These are phyloP conservation scores for Aristolochia fimbriata DNA, from an alignment of 164 flowering plant species.

Conservation along the genomic window DNA sequence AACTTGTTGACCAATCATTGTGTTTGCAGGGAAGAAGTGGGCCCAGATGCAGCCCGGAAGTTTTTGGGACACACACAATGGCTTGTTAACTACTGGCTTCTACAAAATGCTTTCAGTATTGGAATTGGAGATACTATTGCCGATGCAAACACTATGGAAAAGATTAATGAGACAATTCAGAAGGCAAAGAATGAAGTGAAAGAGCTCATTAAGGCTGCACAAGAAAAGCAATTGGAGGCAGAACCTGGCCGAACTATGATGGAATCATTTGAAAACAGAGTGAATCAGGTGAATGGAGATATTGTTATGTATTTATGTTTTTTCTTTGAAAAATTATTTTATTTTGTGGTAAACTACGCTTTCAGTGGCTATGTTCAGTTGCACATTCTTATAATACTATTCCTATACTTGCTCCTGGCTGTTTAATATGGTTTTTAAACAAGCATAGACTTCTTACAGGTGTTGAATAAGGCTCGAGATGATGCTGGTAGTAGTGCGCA, in stretches of 20 bases:
- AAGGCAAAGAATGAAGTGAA: constrained; percentile 86
- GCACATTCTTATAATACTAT: neutral
- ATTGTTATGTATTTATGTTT: neutral
- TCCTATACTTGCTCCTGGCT: neutral
- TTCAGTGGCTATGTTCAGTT: no score
- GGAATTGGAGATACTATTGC: constrained; percentile 99
- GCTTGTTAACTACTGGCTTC: constrained; percentile 99
- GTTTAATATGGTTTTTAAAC: neutral
- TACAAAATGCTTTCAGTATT: constrained; percentile 89
- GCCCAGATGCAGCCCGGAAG: constrained; percentile 99
- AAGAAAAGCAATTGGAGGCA: constrained; percentile 67
- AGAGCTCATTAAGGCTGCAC: constrained; percentile 62
- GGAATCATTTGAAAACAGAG: constrained; percentile 97
- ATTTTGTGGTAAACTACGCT: neutral
- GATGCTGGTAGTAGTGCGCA: constrained; percentile 99
- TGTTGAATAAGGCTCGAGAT: constrained; percentile 97
- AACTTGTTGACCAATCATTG: neutral
- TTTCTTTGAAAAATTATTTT: no score
- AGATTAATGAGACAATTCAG: constrained; percentile 81
- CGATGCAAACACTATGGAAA: constrained; percentile 92
- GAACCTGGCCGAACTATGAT: constrained; percentile 98
- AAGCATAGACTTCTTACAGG: constrained; percentile 26
- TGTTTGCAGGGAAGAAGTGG: constrained; percentile 92
- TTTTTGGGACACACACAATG: constrained; percentile 98
- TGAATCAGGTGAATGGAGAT: constrained; percentile 53